Conservation (phyloP, 345 rosid species). For the Lepidium aucheri region DNA sequence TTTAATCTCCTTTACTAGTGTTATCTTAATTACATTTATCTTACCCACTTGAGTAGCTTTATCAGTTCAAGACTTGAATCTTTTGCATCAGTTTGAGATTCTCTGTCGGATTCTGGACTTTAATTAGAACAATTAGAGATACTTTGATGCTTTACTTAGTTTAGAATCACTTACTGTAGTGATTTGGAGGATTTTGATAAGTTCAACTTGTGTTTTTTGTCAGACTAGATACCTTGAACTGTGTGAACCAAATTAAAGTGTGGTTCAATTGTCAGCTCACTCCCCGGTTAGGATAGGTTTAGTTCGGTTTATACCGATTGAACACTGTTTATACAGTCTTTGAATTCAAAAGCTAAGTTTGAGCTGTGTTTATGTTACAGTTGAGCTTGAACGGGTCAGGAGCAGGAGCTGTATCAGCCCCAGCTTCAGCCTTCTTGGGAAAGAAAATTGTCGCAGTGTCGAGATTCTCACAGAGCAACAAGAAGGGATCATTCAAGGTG, state of each 20-base stretch:
- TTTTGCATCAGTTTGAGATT: conserved; percentile 9
- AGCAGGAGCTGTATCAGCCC: conserved; percentile 46
- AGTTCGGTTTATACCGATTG: background rate
- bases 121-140: background rate
- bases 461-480: conserved; percentile 33
- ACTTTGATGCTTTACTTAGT: background rate
- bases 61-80: too few species aligned
- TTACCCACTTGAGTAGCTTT: background rate
- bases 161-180: background rate
- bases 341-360: background rate
- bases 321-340: background rate
- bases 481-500: conserved; percentile 42
- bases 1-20: background rate
- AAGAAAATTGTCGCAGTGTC: conserved; percentile 46
- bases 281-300: background rate
- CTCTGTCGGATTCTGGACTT: conserved; percentile 12
- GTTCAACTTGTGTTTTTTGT: background rate
- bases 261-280: background rate
- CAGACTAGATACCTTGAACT: background rate
- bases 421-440: conserved; percentile 67
- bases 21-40: background rate
- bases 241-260: background rate
- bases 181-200: background rate
- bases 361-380: conserved; percentile 29
- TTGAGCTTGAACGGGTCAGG: conserved; percentile 70